Base-by-base conservation (phyloP, 2,329 filamentous ascomycete species). In the Beauveria varroae region DNA sequence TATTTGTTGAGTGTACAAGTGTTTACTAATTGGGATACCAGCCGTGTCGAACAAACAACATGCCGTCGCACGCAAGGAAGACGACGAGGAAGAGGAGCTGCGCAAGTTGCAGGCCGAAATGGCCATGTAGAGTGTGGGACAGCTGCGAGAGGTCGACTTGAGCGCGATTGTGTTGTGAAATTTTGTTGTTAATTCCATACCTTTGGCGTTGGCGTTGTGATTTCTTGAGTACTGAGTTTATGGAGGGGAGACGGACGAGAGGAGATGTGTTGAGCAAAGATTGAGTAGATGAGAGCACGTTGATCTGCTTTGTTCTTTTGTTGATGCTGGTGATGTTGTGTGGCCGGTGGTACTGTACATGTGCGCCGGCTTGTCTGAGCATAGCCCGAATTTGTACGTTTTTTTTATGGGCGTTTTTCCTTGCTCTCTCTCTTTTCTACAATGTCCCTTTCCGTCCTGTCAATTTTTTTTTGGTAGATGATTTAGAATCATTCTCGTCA, bases 41-140 rank as follows among this genome's bases (percentile, higher is more conserved):
- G 59, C 59, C 44, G 59, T 56, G 30, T 68, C 73, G 37, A 69
- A 60, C 65, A 72, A 69, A 68, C 71, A 68, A 61, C 68, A 84
- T 67, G 76, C 78, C 64, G 73, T 72, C 72, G 53, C 54, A 14
- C 34, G 28, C 16, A 49, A 60, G 40, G 91, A 96, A 74, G 93
- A 97, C 74, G 93, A 98, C 81, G 95, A 98, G 72, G 93, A 98
- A 75, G 93, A 88, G 69, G 93, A 98, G 78, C 80, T 98, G 71
- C 86, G 89, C 75, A 97, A 95, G 78, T 76, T 99, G 68, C 92
- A 96, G 74, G 93, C 91, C 41, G 93, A 97, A 76, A 98, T 98
- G 93, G 93, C 93, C 66, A 96, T 97, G 88, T 96, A 71, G 81
- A 51, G n/a, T 14, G 44, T n/a, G 46, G 5, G 3, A 26, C 43